Evolutionary conservation across 345 rosid genomes (phyloP), one percentile per base, ranked within the genome.

Genomic region (Camelina laxa): DNA sequence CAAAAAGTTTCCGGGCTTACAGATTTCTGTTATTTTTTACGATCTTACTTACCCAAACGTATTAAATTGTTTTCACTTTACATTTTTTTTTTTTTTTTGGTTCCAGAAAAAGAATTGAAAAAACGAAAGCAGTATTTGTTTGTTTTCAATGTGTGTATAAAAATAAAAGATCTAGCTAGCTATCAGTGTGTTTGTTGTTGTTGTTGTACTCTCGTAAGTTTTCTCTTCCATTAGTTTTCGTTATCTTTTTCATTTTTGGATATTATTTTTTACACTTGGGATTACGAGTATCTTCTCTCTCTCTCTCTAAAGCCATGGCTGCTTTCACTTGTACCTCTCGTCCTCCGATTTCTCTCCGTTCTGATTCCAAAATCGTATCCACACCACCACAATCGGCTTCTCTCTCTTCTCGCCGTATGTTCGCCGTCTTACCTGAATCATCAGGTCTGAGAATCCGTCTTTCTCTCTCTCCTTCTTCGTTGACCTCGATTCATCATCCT

Each of bases 361-460:
- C 74, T 12, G 74, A 79, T 12, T 16, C 75, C 11, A 67, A 24
- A 50, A 41, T 63, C 60, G 60, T 44, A 0, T 69, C 80, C 0
- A 16, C 69, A 10, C 64, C 76, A 17, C 15, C 67, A 10, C 64
- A 71, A 14, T 72, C 65, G 6, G 9, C 82, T 70, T 73, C 82
- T 12, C 67, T 69, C 30, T 74, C 80, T 17, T 7, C 55, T 57
- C 75, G 67, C n/a, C 69, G 71, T 24, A 38, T 72, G 56, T 49
- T 60, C 44, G 53, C 75, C 4, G 78, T 75, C 24, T 77, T 82
- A 47, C 81, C 86, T 6, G 88, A 79, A 71, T 86, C 82, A 67
- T 55, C 44, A 47, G 89, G 84, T 48, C 61, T 90, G 78, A 82
- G 80, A 83, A 70, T 80, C 73, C 85, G 82, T 56, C 70, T 70